Evolutionary conservation across 2,329 filamentous ascomycete genomes (phyloP), one percentile per base, ranked within the genome.

Genomic region (Fusarium sp.): DNA sequence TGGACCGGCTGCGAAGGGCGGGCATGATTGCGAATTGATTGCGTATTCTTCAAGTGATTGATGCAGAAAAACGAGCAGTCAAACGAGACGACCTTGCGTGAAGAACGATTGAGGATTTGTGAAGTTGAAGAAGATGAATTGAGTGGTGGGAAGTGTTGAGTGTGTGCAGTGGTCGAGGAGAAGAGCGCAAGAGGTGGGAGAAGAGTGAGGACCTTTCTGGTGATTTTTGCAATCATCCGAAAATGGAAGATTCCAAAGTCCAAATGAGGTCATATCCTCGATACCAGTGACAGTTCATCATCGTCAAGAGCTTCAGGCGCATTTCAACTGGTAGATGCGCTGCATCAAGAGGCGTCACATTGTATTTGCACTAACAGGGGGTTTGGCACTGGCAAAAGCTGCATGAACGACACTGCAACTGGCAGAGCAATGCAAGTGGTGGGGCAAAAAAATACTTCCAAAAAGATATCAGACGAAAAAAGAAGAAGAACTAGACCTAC

Each of bases 21-120:
- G 74, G 67, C 76, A 78, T 78, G 37, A 43, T 73, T 64, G 60
- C 20, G 18, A 27, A 14, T 9, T 14, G 23, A 66, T 18, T 32
- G 30, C 25, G 45, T 43, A 20, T 27, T 54, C n/a, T 41, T 30
- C 25, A 25, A 41, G 32, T 50, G 39, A 34, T 25, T 56, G 20
- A 34, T 25, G 32, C 16, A 23, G 11, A 14, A 35, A 35, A 58
- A 27, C 20, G 34, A 23, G 56, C 56, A 58, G 27, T 39, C 2
- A 35, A 58, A 27, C 41, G 56, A 41, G 56, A 20, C n/a, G 20
- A n/a, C 32, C 18, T 20, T 32, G 18, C 18, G 2, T 9, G 23
- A 39, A 30, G 14, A 62, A 41, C 18, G 13, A 9, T 27, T 52
- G 20, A 32, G 8, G 37, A 52, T 13, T 37, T 14, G 18, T 30